A percentile compares a stretch with the other conserved stretches of the same genome.
phyloP scores from a whole-genome alignment of 176 grass and related monocot genomes.

The Oryza brachyantha region DNA sequence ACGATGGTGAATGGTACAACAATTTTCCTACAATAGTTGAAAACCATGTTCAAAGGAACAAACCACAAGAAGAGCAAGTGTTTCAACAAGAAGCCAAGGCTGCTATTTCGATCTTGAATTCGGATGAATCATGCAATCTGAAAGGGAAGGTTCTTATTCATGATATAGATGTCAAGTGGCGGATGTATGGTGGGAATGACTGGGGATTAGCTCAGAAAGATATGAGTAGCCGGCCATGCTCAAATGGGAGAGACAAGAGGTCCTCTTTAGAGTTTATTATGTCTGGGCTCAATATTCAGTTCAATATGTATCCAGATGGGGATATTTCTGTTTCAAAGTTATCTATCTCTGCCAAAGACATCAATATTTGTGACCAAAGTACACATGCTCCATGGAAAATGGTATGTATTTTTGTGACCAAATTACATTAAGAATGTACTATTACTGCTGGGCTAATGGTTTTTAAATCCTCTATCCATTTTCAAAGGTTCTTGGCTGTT shows the following conservation, averaged over 20 bases:
- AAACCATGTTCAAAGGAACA: slow-evolving; percentile 76
- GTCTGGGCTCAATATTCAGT: slow-evolving; percentile 62
- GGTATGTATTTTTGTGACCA: slow-evolving; percentile 42
- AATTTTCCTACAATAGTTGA: slow-evolving; percentile 67
- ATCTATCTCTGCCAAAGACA: slow-evolving; percentile 53
- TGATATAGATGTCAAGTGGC: slow-evolving; percentile 80
- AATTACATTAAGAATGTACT: slow-evolving; percentile 23
- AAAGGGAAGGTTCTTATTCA: slow-evolving; percentile 78
- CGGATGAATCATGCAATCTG: slow-evolving; percentile 46
- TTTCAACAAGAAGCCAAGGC: slow-evolving; percentile 39
- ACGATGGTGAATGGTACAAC: slow-evolving; percentile 76
- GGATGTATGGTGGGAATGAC: slow-evolving; percentile 73
- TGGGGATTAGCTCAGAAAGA: slow-evolving; percentile 58
- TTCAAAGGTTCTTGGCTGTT: slow-evolving; percentile 81
- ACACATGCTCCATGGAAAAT: slow-evolving; percentile 88
- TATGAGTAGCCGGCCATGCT: slow-evolving; percentile 12
- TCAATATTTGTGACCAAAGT: slow-evolving; percentile 83
- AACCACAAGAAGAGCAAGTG: slow-evolving; percentile 15
- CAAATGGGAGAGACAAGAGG: slow-evolving; percentile 63
- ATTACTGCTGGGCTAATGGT: slow-evolving; percentile 19
- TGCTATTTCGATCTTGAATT: slow-evolving; percentile 39
- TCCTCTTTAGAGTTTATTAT: slow-evolving; percentile 68
- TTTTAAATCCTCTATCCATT: slow-evolving; percentile 27
- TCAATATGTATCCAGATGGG: slow-evolving; percentile 87
- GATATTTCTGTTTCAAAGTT: slow-evolving; percentile 78